Evolutionary conservation across 2,329 filamentous ascomycete genomes (phyloP), one percentile per base, ranked within the genome.

Genomic region (Botrytis elliptica): DNA sequence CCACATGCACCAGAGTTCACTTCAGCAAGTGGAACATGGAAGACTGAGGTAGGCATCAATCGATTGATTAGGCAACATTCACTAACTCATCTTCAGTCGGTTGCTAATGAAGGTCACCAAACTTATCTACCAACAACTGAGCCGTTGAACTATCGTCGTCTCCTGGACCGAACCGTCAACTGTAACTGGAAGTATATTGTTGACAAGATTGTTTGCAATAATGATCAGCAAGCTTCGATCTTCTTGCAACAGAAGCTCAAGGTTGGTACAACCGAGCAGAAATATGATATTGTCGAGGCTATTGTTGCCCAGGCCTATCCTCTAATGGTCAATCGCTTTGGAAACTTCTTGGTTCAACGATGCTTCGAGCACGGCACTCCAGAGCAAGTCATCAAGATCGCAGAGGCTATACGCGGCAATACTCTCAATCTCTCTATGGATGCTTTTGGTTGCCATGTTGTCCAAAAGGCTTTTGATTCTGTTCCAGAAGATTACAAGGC

Each of bases 171-270:
- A 80, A 97, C 95, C 81, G 94, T 97, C 83, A 97, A 93, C 80
- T 98, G 95, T 84, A 97, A 99, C 85, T 99, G 95, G 96, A 97
- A 96, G 84, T 98, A 97, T 82, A 98, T 99, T 79, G 96, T 99
- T 72, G 95, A 99, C 85, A 98, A 98, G 86, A 99, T 99, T 81
- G 95, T 99, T 77, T 97, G 94, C 88, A 98, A 95, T 85, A 98
- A 99, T 82, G 96, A 99, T 81, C 96, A 99, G 83, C 96, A 99
- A 83, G 96, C 97, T 16, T 99, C 96, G 3, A 98, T 99, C 80
- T 99, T 99, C 84, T 86, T 99, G 63, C 96, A 99, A 83, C 96
- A 99, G 84, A 99, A 99, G 85, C 92, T 99, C 78, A 99, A 99
- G 85, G 93, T 98, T 75, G 95, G 95, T 74, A 98, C 95, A 6